Conservation (phyloP, 768 basidiomycete species). For the Lactarius quietus region DNA sequence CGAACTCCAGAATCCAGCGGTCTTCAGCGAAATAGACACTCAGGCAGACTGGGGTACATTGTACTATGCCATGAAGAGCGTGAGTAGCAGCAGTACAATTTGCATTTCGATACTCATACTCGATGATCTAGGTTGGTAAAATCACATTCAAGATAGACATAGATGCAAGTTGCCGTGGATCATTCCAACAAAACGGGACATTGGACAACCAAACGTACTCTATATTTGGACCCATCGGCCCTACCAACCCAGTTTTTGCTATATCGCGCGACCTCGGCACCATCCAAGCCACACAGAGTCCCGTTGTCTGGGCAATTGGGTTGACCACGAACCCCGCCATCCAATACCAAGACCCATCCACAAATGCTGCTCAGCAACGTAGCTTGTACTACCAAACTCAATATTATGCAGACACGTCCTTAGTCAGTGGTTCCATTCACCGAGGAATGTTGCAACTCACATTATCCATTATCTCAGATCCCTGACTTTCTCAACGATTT, state of each 20-base stretch:
- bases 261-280: constrained; percentile 31
- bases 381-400: constrained; percentile 41
- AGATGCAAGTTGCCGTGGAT: constrained; percentile 19
- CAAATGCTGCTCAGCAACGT: constrained; percentile 38
- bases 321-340: constrained; percentile 30
- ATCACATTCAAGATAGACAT: constrained; percentile 9
- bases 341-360: constrained; percentile 35
- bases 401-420: constrained; percentile 34
- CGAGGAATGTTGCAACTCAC: neutral
- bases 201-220: constrained; percentile 18
- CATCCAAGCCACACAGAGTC: constrained; percentile 22
- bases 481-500: constrained; percentile 45
- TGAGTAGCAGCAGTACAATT: neutral
- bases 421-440: constrained; percentile 5
- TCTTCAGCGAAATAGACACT: neutral
- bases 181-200: constrained; percentile 25
- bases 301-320: constrained; percentile 32
- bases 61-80: neutral
- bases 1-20: no score
- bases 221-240: constrained; percentile 20
- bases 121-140: neutral
- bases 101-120: neutral
- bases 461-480: constrained; percentile 37
- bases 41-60: neutral
- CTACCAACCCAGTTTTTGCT: constrained; percentile 27